A percentile compares a stretch with the other conserved stretches of the same genome.
phyloP scores from a whole-genome alignment of 2,329 filamentous ascomycete genomes.

The Aspergillus fructus region DNA sequence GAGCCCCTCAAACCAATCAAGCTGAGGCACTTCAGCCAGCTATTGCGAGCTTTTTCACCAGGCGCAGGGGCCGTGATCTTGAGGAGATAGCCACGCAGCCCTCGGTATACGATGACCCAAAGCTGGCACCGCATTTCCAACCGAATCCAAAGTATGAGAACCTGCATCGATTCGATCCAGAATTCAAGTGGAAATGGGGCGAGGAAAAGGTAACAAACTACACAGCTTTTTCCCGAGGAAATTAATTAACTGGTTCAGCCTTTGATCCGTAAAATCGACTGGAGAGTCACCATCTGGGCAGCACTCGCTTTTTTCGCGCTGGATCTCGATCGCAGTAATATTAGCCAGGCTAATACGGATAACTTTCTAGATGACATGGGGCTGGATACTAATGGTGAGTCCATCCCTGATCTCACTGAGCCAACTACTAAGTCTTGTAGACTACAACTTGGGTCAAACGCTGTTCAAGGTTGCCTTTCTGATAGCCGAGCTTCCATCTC shows the following conservation, averaged over 20 bases:
- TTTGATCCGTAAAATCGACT: constrained; percentile 29
- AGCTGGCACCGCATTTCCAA: constrained; percentile 34
- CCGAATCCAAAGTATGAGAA: constrained; percentile 37
- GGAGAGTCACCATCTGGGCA: constrained; percentile 34
- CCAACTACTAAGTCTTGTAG: background rate
- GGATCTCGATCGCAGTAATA: constrained; percentile 29
- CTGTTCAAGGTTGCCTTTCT: constrained; percentile 31
- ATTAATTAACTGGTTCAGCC: background rate
- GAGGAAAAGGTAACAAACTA: constrained; percentile 24
- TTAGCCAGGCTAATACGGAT: constrained; percentile 27
- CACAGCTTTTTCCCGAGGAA: background rate
- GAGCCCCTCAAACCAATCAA: background rate
- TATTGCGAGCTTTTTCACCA: background rate
- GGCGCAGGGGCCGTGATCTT: background rate
- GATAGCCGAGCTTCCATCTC: constrained; percentile 21
- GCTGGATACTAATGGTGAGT: constrained; percentile 26
- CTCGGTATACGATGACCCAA: constrained; percentile 46
- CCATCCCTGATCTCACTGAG: background rate
- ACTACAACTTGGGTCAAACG: constrained; percentile 32
- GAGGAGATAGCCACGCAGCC: constrained; percentile 12
- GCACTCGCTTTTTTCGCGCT: constrained; percentile 49
- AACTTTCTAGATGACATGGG: constrained; percentile 27
- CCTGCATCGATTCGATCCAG: constrained; percentile 35
- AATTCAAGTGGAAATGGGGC: constrained; percentile 28
- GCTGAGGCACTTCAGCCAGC: background rate